Evolutionary conservation across 164 flowering plant genomes (phyloP).

Genomic region (Stephania japonica): DNA sequence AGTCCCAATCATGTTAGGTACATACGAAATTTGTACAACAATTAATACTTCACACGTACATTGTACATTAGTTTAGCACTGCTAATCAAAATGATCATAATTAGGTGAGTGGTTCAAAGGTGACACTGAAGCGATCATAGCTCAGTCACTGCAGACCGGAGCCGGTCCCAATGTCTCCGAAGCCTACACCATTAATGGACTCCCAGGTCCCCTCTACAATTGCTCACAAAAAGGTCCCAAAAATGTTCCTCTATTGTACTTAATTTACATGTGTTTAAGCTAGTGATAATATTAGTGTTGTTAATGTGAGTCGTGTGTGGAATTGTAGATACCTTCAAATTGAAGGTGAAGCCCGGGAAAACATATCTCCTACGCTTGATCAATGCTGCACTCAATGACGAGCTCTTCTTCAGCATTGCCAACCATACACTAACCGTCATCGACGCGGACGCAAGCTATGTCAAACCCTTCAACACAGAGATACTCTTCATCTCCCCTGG

Average conservation of each 20-base stretch:
- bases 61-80: too few species aligned
- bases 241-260: too few species aligned
- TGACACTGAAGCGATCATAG: constrained; percentile 44
- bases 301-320: too few species aligned
- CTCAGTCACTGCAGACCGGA: constrained; percentile 47
- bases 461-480: constrained; percentile 40
- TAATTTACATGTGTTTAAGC: too few species aligned
- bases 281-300: not conserved
- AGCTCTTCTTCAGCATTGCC: constrained; percentile 62
- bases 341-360: constrained; percentile 49
- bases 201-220: constrained; percentile 53
- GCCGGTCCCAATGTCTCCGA: constrained; percentile 54
- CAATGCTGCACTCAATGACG: constrained; percentile 64
- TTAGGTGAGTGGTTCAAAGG: constrained; percentile 56
- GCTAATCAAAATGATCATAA: not conserved
- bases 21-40: not conserved
- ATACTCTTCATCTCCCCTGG: constrained; percentile 43
- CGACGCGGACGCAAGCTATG: constrained; percentile 48
- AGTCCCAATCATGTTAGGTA: constrained; percentile 48
- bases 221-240: constrained; percentile 43
- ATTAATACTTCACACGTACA: too few species aligned
- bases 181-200: constrained; percentile 54
- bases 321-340: constrained; percentile 37
- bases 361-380: constrained; percentile 48
- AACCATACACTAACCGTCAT: constrained; percentile 50